Evolutionary conservation across 495 filamentous ascomycete genomes (phyloP).

Genomic region (Aspergillus carlsbadensis): DNA sequence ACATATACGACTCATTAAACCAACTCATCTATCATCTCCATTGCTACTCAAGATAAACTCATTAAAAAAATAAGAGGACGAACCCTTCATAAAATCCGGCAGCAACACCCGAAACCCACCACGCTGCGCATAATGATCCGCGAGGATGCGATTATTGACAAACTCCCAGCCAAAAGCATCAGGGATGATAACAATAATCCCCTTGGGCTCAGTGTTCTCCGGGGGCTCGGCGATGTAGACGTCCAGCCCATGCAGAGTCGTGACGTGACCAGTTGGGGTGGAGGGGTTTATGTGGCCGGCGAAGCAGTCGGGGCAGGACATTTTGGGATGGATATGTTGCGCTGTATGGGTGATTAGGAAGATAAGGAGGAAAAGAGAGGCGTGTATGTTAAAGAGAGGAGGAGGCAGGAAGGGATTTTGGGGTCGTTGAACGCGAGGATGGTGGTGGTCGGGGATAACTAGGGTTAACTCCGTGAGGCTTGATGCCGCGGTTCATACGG

Average conservation of each 20-base stretch:
- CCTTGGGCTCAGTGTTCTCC: constrained; percentile 32
- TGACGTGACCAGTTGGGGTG: constrained; percentile 27
- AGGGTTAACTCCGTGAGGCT: background rate
- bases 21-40: too few relatives aligned
- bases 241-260: constrained; percentile 45
- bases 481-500: too few relatives aligned
- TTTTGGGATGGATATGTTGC: too few relatives aligned
- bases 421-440: background rate
- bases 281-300: constrained; percentile 28
- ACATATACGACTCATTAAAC: too few relatives aligned
- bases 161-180: constrained; percentile 61
- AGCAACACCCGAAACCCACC: constrained; percentile 50
- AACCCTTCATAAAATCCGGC: constrained; percentile 62
- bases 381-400: background rate
- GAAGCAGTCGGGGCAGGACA: constrained; percentile 37
- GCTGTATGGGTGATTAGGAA: too few relatives aligned
- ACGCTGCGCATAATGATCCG: constrained; percentile 51
- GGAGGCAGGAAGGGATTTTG: background rate
- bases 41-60: too few relatives aligned
- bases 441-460: background rate
- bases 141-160: constrained; percentile 51
- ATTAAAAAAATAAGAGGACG: constrained; percentile 10
- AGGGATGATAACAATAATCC: constrained; percentile 53
- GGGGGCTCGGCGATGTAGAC: constrained; percentile 48
- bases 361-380: background rate